phyloP scores from a whole-genome alignment of 2,329 filamentous ascomycete genomes.

The Paecilomyces niveus region DNA sequence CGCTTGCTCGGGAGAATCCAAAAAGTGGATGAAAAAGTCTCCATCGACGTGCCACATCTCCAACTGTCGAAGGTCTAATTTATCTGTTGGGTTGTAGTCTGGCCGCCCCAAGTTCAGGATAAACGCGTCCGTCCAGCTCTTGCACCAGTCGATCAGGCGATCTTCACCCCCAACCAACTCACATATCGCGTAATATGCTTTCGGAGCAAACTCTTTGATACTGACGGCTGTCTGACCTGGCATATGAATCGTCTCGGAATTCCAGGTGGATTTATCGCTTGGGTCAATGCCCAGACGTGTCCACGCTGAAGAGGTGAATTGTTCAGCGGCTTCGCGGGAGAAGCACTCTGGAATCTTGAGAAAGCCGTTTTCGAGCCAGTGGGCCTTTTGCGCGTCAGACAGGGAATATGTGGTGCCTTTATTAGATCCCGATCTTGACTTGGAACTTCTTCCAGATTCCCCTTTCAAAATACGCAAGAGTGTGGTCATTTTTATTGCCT shows the following conservation, averaged over 20 bases:
- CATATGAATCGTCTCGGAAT: constrained; percentile 57
- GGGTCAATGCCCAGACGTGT: constrained; percentile 58
- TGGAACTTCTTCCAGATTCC: not conserved
- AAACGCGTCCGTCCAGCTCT: constrained; percentile 59
- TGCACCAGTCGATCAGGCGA: constrained; percentile 41
- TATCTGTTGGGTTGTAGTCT: constrained; percentile 39
- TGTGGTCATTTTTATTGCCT: not conserved
- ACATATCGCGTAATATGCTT: constrained; percentile 60
- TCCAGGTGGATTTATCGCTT: constrained; percentile 59
- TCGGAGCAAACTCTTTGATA: constrained; percentile 52
- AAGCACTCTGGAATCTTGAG: constrained; percentile 49
- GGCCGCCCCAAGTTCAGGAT: constrained; percentile 62
- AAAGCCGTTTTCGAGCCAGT: constrained; percentile 52
- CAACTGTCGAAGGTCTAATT: constrained; percentile 47
- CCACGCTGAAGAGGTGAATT: constrained; percentile 51
- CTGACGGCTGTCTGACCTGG: constrained; percentile 51
- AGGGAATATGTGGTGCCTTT: not conserved
- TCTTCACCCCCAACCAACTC: constrained; percentile 59
- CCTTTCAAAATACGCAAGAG: not conserved
- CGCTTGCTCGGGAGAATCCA: constrained; percentile 63
- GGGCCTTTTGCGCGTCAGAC: constrained; percentile 35
- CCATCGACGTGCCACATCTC: constrained; percentile 62
- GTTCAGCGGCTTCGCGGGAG: constrained; percentile 39
- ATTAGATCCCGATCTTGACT: not conserved
- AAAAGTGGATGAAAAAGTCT: constrained; percentile 66